Conservation (phyloP, 1,284 basidiomycete species). For the Apiotrichum gamsii region DNA sequence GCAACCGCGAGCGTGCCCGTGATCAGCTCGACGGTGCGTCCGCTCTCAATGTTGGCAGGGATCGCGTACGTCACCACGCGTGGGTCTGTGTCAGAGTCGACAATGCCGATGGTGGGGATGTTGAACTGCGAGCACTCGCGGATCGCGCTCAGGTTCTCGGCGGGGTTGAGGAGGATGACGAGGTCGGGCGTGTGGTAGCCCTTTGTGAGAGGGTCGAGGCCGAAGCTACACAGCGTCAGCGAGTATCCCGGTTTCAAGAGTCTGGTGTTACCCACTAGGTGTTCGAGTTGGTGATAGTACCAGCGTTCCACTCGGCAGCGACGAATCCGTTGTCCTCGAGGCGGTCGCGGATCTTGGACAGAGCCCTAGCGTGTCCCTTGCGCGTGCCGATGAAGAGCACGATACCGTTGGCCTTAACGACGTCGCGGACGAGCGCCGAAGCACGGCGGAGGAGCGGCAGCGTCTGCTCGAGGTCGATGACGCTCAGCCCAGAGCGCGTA, state of each 20-base stretch:
- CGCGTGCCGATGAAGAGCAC: constrained; percentile 88
- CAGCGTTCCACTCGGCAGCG: constrained; percentile 87
- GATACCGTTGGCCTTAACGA: constrained; percentile 74
- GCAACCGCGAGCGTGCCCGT: constrained; percentile 87
- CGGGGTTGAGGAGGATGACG: constrained; percentile 80
- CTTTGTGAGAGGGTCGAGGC: constrained; percentile 55
- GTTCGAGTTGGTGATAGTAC: constrained; percentile 83
- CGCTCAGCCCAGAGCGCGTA: constrained; percentile 76
- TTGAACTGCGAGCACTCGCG: constrained; percentile 76
- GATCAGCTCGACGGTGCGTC: constrained; percentile 82
- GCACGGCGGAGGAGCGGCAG: constrained; percentile 86
- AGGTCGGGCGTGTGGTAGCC: constrained; percentile 74
- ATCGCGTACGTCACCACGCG: constrained; percentile 97
- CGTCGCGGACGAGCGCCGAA: constrained; percentile 73
- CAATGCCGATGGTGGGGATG: constrained; percentile 80
- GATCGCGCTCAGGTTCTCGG: constrained; percentile 73
- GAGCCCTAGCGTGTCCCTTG: constrained; percentile 65
- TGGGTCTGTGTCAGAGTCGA: constrained; percentile 94
- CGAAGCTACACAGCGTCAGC: constrained; percentile 50
- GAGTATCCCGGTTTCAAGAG: not conserved
- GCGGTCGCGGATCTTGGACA: constrained; percentile 73
- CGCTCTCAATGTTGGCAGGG: constrained; percentile 77
- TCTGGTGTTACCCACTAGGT: constrained; percentile 54
- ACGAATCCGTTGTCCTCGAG: constrained; percentile 70
- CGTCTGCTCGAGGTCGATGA: constrained; percentile 94